phyloP scores from a whole-genome alignment of 176 grass and related monocot species.

The Panicum miliaceum region DNA sequence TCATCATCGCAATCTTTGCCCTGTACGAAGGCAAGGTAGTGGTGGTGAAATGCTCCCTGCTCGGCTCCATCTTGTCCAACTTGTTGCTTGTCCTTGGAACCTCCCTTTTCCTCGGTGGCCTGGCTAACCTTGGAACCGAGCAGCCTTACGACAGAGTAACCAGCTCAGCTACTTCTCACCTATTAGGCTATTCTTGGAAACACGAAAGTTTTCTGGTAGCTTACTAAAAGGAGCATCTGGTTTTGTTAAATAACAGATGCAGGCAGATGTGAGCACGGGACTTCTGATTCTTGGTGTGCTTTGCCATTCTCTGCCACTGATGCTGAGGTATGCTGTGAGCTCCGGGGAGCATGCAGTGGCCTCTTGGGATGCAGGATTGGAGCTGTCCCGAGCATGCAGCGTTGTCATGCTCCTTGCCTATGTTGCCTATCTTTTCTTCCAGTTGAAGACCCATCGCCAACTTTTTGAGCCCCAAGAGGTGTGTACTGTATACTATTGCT shows the following conservation, averaged over 20 bases:
- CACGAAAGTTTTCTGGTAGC: neutral
- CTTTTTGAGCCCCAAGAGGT: conserved; percentile 82
- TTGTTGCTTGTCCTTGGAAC: conserved; percentile 86
- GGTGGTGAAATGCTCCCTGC: conserved; percentile 86
- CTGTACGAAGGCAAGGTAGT: conserved; percentile 65
- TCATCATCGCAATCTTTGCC: conserved; percentile 87
- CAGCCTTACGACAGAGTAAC: conserved; percentile 58
- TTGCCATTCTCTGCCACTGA: conserved; percentile 70
- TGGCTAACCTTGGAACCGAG: conserved; percentile 66
- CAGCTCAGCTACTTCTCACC: neutral
- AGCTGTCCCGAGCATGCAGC: conserved; percentile 77
- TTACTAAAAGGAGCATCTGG: neutral
- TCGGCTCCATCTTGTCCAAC: conserved; percentile 90
- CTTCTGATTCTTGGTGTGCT: conserved; percentile 76
- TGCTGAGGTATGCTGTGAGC: conserved; percentile 66
- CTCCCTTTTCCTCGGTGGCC: conserved; percentile 77
- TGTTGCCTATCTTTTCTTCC: conserved; percentile 84
- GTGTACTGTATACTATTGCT: neutral
- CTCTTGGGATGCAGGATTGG: conserved; percentile 48
- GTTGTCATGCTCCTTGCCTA: conserved; percentile 86
- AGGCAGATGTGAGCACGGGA: conserved; percentile 77
- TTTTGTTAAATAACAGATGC: conserved; percentile 56
- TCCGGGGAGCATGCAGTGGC: conserved; percentile 28
- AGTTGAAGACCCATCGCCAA: conserved; percentile 86
- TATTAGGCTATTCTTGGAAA: neutral